Evolutionary conservation across 805 yeast genomes (phyloP).

Genomic region (Yarrowia sp.): DNA sequence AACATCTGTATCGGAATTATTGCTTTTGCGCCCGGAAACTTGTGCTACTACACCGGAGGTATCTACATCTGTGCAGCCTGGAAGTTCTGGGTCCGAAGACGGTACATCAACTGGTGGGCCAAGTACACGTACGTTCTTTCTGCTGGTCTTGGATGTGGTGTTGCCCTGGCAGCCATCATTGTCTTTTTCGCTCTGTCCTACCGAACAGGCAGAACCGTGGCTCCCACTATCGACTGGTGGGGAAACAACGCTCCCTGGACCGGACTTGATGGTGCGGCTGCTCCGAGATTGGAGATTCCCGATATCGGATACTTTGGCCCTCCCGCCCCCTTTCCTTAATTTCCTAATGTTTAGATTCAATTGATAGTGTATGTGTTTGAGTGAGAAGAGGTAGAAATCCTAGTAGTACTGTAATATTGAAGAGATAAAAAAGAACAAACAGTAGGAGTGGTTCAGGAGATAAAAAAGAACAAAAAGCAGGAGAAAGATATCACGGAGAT

Average conservation of each 20-base stretch:
- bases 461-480: too few species aligned
- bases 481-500: too few species aligned
- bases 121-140: conserved; percentile 50
- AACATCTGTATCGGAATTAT: neutral
- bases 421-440: too few species aligned
- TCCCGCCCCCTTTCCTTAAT: neutral
- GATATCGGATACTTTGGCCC: neutral
- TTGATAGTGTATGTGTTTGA: too few species aligned
- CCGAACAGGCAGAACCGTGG: conserved; percentile 31
- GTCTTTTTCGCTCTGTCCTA: conserved; percentile 45
- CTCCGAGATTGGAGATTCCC: neutral
- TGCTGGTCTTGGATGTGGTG: conserved; percentile 49
- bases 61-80: conserved; percentile 41
- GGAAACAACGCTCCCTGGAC: conserved; percentile 39
- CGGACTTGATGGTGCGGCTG: neutral
- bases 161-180: conserved; percentile 47
- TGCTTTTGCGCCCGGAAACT: conserved; percentile 29
- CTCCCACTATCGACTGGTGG: conserved; percentile 46
- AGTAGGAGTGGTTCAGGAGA: too few species aligned
- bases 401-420: too few species aligned
- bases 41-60: conserved; percentile 44
- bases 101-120: conserved; percentile 51
- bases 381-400: too few species aligned
- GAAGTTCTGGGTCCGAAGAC: conserved; percentile 44
- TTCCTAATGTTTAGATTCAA: neutral